Base-by-base conservation (phyloP, 768 basidiomycete species). In the Coprinellus aureogranulatus region DNA sequence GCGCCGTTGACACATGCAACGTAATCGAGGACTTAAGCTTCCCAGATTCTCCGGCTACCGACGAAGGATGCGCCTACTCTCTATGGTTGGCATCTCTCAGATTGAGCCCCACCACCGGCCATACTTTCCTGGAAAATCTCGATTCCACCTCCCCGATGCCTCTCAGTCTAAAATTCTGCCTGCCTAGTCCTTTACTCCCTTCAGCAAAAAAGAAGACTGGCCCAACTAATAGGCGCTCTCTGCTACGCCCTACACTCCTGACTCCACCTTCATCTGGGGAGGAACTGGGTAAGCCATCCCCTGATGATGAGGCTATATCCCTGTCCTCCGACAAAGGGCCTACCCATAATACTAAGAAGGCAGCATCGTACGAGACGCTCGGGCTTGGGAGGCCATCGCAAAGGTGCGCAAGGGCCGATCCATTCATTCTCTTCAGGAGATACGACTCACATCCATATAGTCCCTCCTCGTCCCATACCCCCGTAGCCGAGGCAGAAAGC, bases 361-460 rank as follows among this genome's bases (percentile, higher is more conserved):
- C 26, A 28, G 16, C 47, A 23, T 31, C 28, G 18, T 55, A 55
- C 28, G 18, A 11, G 20, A 18, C 26, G 40, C 44, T 55, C 16
- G 54, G 54, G 12, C 42, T 55, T 26, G 54, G 54, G 23, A 22
- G 42, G 16, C 54, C 54, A n/a, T 55, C 49, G 31, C 49, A 51
- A 20, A 51, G 49, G 49, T n/a, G n/a, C n/a, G n/a, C n/a, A n/a
- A n/a, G n/a, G n/a, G n/a, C n/a, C n/a, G n/a, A n/a, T n/a, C 25
- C 31, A 16, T 20, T n/a, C n/a, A 16, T 18, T 16, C 14, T 34
- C 27, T 14, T 16, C 16, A 2, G 4, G 3, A 10, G 5, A 14
- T 30, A 5, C n/a, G 12, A 30, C 20, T 27, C 4, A 34, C 27
- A 16, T 16, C 14, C 23, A 2, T 3, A 6, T 23, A 51, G 49